A percentile compares a stretch with the other conserved stretches of the same genome.
phyloP scores from a whole-genome alignment of 140 eudicot species.

The Anethum foeniculum region DNA sequence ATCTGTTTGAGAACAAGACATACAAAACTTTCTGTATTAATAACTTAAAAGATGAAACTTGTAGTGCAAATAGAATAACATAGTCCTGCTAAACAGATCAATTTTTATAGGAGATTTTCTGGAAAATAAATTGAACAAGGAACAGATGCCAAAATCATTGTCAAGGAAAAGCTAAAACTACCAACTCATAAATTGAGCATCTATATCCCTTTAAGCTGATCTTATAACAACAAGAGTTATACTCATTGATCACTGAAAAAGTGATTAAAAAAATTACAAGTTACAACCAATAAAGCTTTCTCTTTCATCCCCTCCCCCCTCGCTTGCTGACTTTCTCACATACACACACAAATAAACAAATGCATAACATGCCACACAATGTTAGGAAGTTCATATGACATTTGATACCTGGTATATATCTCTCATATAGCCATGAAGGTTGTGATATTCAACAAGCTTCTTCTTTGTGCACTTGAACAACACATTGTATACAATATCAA shows the following conservation, averaged over 20 bases:
- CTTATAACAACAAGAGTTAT: neutral
- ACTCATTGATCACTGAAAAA: neutral
- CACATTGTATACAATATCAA: conserved; percentile 80
- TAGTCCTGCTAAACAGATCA: neutral
- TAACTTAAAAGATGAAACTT: neutral
- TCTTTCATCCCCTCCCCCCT: neutral
- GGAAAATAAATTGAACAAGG: neutral
- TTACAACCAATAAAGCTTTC: neutral
- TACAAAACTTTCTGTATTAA: too few relatives aligned
- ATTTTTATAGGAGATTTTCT: neutral
- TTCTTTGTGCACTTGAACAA: conserved; percentile 93
- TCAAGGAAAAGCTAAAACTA: neutral
- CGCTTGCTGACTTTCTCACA: neutral
- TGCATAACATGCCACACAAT: neutral
- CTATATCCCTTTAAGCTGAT: neutral
- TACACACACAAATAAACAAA: neutral
- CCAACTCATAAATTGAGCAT: neutral
- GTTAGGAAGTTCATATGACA: conserved; percentile 2
- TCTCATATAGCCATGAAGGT: conserved; percentile 71
- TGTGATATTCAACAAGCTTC: conserved; percentile 72
- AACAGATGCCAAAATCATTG: conserved; percentile 3
- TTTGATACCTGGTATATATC: conserved; percentile 83
- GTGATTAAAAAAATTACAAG: neutral
- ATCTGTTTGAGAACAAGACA: conserved; percentile 42
- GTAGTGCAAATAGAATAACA: neutral